phyloP scores from a whole-genome alignment of 352 stramenopile genomes.

The Phytophthora gonapodyides region DNA sequence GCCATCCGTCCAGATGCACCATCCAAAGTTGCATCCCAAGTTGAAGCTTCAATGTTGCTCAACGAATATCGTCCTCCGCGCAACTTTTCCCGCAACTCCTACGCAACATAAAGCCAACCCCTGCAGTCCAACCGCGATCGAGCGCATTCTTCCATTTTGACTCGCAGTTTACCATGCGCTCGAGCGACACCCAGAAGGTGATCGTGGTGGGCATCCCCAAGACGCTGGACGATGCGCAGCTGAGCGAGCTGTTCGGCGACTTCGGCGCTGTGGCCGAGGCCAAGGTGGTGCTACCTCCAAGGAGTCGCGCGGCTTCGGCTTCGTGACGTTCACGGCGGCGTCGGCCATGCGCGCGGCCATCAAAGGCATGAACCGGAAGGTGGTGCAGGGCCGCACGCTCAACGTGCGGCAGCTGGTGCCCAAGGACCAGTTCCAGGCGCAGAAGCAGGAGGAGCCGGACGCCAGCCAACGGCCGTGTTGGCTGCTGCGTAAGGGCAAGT shows the following conservation, averaged over 20 bases:
- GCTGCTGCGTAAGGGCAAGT: conserved; percentile 80
- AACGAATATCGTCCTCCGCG: too few relatives aligned
- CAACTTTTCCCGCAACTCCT: too few relatives aligned
- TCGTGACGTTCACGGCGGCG: conserved; percentile 78
- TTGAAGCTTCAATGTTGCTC: too few relatives aligned
- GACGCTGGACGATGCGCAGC: conserved; percentile 65
- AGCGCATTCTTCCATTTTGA: too few relatives aligned
- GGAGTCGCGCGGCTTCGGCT: conserved; percentile 77
- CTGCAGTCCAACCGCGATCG: too few relatives aligned
- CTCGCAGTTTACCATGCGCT: conserved; percentile 42
- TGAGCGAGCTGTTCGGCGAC: conserved; percentile 73
- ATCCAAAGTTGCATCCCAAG: too few relatives aligned
- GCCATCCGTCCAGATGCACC: too few relatives aligned
- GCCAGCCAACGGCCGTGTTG: conserved; percentile 61
- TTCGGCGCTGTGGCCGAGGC: conserved; percentile 76
- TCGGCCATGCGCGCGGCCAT: conserved; percentile 76
- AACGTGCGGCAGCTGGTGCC: conserved; percentile 76
- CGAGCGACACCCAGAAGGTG: conserved; percentile 86
- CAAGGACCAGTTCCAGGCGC: conserved; percentile 69
- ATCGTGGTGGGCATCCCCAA: conserved; percentile 84
- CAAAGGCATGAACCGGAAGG: conserved; percentile 77
- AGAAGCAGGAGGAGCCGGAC: conserved; percentile 48
- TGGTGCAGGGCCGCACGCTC: conserved; percentile 68
- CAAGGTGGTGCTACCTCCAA: conserved; percentile 74
- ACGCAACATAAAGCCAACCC: too few relatives aligned